These are phyloP conservation scores for Serendipita sp. DNA, from an alignment of 768 basidiomycete genomes.

Conservation along the genomic window DNA sequence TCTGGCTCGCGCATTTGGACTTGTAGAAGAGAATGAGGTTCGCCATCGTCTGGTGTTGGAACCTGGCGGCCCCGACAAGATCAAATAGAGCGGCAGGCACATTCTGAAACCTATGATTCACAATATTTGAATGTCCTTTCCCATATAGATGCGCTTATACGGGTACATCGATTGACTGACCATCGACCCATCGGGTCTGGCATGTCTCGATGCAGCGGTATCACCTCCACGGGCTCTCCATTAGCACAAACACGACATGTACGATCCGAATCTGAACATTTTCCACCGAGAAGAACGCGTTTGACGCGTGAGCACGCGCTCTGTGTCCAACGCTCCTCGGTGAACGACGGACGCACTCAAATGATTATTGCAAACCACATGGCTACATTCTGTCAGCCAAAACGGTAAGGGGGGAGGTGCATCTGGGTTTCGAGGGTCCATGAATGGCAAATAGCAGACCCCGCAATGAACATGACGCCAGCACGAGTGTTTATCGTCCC, in stretches of 20 bases:
- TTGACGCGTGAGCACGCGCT: conserved; percentile 11
- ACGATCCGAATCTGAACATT: conserved; percentile 43
- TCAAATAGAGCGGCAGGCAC: not conserved
- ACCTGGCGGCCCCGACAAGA: conserved; percentile 26
- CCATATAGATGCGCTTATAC: not conserved
- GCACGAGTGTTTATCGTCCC: not conserved
- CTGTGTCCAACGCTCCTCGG: conserved; percentile 12
- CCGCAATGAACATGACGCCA: conserved; percentile 70
- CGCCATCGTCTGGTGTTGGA: conserved; percentile 63
- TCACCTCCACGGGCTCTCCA: conserved; percentile 42
- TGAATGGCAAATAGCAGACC: conserved; percentile 51
- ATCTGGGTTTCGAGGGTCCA: conserved; percentile 24
- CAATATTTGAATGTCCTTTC: not conserved
- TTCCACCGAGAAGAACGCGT: not conserved
- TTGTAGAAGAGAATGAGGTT: conserved; percentile 50
- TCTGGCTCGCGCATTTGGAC: conserved; percentile 38
- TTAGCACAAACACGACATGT: conserved; percentile 53
- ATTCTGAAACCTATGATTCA: not conserved
- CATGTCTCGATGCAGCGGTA: conserved; percentile 61
- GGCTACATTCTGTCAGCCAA: conserved; percentile 81
- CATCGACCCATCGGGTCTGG: conserved; percentile 12
- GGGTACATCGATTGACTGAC: not conserved
- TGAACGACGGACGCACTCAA: conserved; percentile 33
- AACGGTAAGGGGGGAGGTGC: conserved; percentile 50
- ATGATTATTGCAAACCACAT: conserved; percentile 72